Percentiles rank a stretch among this genome's conserved stretches.
Conservation (phyloP, 2,329 filamentous ascomycete species). For the Xenoacremonium recifei region DNA sequence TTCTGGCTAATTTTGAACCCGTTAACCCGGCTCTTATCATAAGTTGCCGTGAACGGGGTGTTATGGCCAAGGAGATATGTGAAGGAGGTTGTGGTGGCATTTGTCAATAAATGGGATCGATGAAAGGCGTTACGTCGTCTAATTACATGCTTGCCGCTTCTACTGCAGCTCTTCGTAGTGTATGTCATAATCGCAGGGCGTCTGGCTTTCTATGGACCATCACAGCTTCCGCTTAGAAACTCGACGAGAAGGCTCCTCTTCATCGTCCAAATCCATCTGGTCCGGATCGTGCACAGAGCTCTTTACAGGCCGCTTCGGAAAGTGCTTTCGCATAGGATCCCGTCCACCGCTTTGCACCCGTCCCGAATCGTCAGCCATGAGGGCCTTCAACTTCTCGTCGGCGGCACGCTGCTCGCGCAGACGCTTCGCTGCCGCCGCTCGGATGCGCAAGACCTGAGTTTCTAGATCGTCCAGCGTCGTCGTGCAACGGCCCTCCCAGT, state of each 20-base stretch:
- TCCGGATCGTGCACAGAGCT: no score
- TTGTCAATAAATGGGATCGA: slow-evolving; percentile 18
- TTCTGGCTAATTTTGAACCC: slow-evolving; percentile 16
- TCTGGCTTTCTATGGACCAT: not conserved
- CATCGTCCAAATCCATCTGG: slow-evolving; percentile 59
- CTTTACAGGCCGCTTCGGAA: slow-evolving; percentile 37
- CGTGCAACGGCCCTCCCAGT: slow-evolving; percentile 79
- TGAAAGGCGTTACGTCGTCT: slow-evolving; percentile 25
- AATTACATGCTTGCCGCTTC: slow-evolving; percentile 26
- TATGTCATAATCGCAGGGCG: slow-evolving; percentile 8
- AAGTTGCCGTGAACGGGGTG: no score
- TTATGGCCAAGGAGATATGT: no score
- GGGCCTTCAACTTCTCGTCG: slow-evolving; percentile 46
- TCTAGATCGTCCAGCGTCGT: slow-evolving; percentile 74
- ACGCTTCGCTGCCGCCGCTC: slow-evolving; percentile 52
- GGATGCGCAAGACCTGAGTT: slow-evolving; percentile 67
- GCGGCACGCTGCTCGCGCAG: slow-evolving; percentile 49
- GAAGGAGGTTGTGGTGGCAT: slow-evolving; percentile 10
- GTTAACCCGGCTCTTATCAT: no score
- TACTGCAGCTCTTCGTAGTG: slow-evolving; percentile 19
- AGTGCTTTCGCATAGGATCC: slow-evolving; percentile 23
- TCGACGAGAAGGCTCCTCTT: slow-evolving; percentile 47
- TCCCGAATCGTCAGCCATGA: slow-evolving; percentile 38
- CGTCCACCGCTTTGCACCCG: slow-evolving; percentile 22
- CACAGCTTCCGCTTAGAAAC: slow-evolving; percentile 54